Evolutionary conservation across 225 moss, liverwort and hornwort genomes (phyloP), one percentile per base, ranked within the genome.

Genomic region (Bryoerythrophyllum caledonicum): DNA sequence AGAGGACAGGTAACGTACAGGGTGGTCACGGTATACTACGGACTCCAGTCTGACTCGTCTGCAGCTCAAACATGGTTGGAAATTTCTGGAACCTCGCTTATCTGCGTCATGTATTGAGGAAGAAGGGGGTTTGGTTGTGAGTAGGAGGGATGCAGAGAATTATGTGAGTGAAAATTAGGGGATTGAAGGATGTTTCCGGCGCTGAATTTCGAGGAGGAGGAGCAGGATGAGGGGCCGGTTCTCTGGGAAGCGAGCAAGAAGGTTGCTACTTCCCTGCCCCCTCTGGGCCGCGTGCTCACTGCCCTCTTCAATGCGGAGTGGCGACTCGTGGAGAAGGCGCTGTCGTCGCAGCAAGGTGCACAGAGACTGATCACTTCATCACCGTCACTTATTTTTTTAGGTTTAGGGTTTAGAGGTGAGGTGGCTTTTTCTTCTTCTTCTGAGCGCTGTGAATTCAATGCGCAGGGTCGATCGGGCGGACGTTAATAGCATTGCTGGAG

Each of bases 211-310:
- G 81, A 76, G 54, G 82, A 75, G 46, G 80, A 72, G 78, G 79
- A 80, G 41, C 74, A 63, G 12, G 82, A 78, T 40, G 86, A 76
- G 34, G 80, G 61, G 24, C 71, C 67, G 38, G 51, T 80, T 16
- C 69, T 89, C 4, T 82, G 86, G 86, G 86, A 86, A 77, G 77
- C 75, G 10, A 78, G 23, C 74, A 81, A 54, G 30, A 43, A 67
- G 51, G 79, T 60, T 65, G 65, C 71, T 65, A 63, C 71, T 68
- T 65, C 85, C 60, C 28, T 86, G 46, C 89, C 82, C 54, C 92
- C 88, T 72, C 46, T 91, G 9, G 96, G 94, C 68, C 91, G 96
- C 30, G 80, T 91, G 63, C 76, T 96, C 48, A 86, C 68, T 70
- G 55, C 82, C 26, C 74, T 96, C 35, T 91, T 96, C 54, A 82